Evolutionary conservation across 2,329 filamentous ascomycete genomes (phyloP).

Genomic region (Esteya vermicola): DNA sequence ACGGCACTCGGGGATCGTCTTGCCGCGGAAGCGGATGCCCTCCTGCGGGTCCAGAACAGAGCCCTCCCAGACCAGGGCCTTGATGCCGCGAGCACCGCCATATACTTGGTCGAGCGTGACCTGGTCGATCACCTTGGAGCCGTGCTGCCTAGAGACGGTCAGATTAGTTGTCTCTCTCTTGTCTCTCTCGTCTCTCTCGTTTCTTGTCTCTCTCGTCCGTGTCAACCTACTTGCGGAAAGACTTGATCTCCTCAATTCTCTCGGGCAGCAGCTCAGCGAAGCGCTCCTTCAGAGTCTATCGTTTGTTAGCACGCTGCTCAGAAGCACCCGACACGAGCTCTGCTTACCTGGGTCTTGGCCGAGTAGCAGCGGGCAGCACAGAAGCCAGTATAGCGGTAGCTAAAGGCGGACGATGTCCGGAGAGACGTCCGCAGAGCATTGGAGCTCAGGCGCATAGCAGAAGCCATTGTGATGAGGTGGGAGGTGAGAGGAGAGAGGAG

Average conservation of each 20-base stretch:
- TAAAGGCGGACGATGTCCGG: constrained; percentile 46
- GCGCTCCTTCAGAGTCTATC: constrained; percentile 92
- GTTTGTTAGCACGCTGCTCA: too few species aligned
- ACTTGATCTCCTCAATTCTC: constrained; percentile 99
- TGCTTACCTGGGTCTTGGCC: constrained; percentile 73
- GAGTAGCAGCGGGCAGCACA: constrained; percentile 84
- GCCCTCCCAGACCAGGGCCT: constrained; percentile 96
- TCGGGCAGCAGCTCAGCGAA: constrained; percentile 91
- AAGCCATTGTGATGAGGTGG: constrained; percentile 55
- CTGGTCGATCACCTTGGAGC: constrained; percentile 90
- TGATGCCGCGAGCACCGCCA: constrained; percentile 97
- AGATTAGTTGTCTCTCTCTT: too few species aligned
- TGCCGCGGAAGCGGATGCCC: constrained; percentile 98
- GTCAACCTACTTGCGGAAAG: constrained; percentile 74
- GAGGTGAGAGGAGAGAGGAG: neutral
- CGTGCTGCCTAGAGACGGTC: constrained; percentile 57
- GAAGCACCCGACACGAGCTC: too few species aligned
- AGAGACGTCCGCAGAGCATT: constrained; percentile 69
- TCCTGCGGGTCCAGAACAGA: constrained; percentile 97
- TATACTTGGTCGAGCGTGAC: constrained; percentile 99
- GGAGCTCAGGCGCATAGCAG: constrained; percentile 67
- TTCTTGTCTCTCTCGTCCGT: too few species aligned
- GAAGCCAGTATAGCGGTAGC: constrained; percentile 58
- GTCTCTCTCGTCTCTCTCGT: too few species aligned
- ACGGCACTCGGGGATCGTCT: constrained; percentile 98